A percentile compares a stretch with the other conserved stretches of the same genome.
Conservation (phyloP, 768 basidiomycete genomes). For the Russula brevipes region DNA sequence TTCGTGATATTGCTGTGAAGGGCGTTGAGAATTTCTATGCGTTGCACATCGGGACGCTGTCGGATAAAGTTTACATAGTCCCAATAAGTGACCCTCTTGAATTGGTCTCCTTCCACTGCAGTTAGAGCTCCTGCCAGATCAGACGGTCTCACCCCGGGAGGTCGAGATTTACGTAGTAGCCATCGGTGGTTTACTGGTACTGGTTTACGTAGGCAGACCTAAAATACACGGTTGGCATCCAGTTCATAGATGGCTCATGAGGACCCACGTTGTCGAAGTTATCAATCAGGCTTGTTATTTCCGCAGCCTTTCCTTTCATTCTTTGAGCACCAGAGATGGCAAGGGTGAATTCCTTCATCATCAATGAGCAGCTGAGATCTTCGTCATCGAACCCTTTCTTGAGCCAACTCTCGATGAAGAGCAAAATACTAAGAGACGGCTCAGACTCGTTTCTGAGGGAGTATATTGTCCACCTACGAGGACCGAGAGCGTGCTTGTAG, state of each 20-base stretch:
- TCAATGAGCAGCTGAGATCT: constrained; percentile 1
- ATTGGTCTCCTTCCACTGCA: constrained; percentile 4
- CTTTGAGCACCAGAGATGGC: background rate
- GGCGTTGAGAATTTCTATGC: constrained; percentile 5
- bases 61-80: constrained; percentile 16
- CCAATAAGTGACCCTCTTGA: constrained; percentile 12
- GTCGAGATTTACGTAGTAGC: background rate
- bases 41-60: background rate
- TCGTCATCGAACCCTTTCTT: constrained; percentile 15
- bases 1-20: constrained; percentile 7
- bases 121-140: constrained; percentile 13
- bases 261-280: constrained; percentile 4
- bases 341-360: constrained; percentile 3
- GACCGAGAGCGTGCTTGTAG: background rate
- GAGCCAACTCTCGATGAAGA: constrained; percentile 18
- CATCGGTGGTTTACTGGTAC: background rate
- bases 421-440: constrained; percentile 8
- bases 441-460: background rate
- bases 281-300: constrained; percentile 1
- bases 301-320: constrained; percentile 9
- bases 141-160: background rate
- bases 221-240: background rate
- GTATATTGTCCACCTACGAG: background rate
- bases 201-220: constrained; percentile 10
- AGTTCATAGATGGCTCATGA: background rate